Base-by-base conservation (phyloP, 352 stramenopile species). In the Globisporangium parvum region DNA sequence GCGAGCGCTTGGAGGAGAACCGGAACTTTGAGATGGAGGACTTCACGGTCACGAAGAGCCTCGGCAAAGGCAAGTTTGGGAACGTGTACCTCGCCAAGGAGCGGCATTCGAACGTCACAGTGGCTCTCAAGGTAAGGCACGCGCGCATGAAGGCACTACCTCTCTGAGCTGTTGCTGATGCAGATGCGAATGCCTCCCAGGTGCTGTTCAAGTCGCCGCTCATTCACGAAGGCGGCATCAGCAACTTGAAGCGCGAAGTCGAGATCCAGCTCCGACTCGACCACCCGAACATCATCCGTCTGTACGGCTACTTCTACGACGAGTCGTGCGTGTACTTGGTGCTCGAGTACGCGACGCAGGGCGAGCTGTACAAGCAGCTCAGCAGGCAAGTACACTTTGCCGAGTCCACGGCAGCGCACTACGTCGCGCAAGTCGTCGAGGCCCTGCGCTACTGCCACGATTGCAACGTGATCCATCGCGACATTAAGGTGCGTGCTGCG, bases 101-200 rank as follows among this genome's bases (percentile, higher is more conserved):
- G 44, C 87, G 84, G 44, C 66, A 63, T 45, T 78, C 73, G 6
- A 80, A 81, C 51, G 60, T 78, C 21, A 87, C 69, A 45, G 80
- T 93, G 15, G 85, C 85, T 28, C 69, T 94, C 2, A 94, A 94
- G 80, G 84, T 93, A 94, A 94, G 80, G 84, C 91, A 68, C 49
- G 55, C 21, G 31, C 31, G 17, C 12, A 26, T 14, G 21, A 21
- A 40, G 20, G 12, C 12, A 26, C 10, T 24, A 18, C n/a, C 3
- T 45, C 12, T 47, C 33, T 51, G 44, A 54, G 26, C 26, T 46
- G 12, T 50, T 23, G 8, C 39, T 28, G 31, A 0, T 12, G 26
- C n/a, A 8, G 8, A 26, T 45, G 18, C 24, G 18, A 28, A 24
- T 39, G 24, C 15, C 20, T 18, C 41, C 17, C 49, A 90, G 77